A percentile compares a stretch with the other conserved stretches of the same genome.
Conservation (phyloP, 23 red algal genomes). For the Gracilaria vermiculophylla region DNA sequence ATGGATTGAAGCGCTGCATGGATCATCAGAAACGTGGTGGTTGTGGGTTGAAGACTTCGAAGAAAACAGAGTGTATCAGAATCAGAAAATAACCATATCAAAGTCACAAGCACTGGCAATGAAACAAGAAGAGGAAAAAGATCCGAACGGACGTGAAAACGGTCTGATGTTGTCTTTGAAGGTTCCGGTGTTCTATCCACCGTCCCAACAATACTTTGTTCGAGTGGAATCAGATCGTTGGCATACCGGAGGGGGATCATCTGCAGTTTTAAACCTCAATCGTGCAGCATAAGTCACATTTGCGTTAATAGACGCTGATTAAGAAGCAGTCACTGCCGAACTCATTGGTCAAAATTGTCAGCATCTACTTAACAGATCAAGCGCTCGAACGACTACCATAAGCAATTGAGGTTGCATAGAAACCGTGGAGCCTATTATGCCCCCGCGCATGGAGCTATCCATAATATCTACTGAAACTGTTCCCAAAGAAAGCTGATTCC, state of each 20-base stretch:
- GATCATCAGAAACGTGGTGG: slow-evolving; percentile 80
- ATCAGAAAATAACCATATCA: slow-evolving; percentile 63
- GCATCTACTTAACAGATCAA: too few relatives aligned
- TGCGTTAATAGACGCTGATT: too few relatives aligned
- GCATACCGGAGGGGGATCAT: slow-evolving; percentile 68
- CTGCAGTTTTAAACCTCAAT: not conserved
- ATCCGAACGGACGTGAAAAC: not conserved
- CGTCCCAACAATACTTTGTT: slow-evolving; percentile 66
- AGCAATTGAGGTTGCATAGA: too few relatives aligned
- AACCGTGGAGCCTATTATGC: too few relatives aligned
- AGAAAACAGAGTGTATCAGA: slow-evolving; percentile 75
- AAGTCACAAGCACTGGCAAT: slow-evolving; percentile 51
- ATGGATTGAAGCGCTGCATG: slow-evolving; percentile 78
- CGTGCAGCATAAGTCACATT: too few relatives aligned
- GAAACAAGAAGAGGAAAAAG: not conserved
- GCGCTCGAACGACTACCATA: too few relatives aligned
- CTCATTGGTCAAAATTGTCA: too few relatives aligned
- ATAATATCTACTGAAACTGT: too few relatives aligned
- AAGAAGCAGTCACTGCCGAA: too few relatives aligned
- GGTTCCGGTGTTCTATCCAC: slow-evolving; percentile 86
- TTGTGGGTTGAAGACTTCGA: slow-evolving; percentile 88
- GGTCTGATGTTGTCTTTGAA: slow-evolving; percentile 40
- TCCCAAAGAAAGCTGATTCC: too few relatives aligned
- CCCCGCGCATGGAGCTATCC: too few relatives aligned
- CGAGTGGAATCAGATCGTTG: slow-evolving; percentile 83